Conservation (phyloP, 2,329 filamentous ascomycete genomes). For the Trichoderma sp. region DNA sequence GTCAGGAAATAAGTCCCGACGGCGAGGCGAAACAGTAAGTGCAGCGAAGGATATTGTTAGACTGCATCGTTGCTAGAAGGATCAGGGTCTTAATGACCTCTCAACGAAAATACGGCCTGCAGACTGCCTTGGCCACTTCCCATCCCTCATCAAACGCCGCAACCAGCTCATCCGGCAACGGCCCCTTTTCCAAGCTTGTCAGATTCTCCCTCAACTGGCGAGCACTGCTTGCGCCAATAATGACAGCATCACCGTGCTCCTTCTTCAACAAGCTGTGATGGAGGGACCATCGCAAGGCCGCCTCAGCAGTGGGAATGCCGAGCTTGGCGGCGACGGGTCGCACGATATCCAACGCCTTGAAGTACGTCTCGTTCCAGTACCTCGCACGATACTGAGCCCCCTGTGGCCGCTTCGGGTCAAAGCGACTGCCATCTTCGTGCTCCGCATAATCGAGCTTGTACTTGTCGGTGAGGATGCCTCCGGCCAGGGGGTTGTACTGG, state of each 20-base stretch:
- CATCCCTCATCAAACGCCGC: conserved; percentile 25
- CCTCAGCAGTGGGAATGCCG: conserved; percentile 23
- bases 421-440: conserved; percentile 26
- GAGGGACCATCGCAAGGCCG: conserved; percentile 24
- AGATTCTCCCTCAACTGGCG: conserved; percentile 25
- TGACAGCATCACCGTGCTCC: conserved; percentile 23
- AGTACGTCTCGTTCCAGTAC: conserved; percentile 29
- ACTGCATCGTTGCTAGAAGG: not conserved
- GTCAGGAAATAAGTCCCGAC: no score
- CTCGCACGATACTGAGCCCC: conserved; percentile 20
- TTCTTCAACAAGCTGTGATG: conserved; percentile 23
- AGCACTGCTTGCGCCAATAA: conserved; percentile 26
- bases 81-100: not conserved
- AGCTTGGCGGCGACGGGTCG: conserved; percentile 22
- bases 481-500: conserved; percentile 72
- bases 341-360: conserved; percentile 25
- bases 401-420: conserved; percentile 23
- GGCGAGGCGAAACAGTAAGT: no score
- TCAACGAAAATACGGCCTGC: conserved; percentile 24
- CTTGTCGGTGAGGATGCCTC: conserved; percentile 70
- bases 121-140: conserved; percentile 17
- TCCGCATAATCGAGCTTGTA: conserved; percentile 33
- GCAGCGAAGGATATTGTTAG: no score
- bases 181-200: conserved; percentile 23
- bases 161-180: conserved; percentile 26